Conservation (phyloP, 306 rosid genomes). For the Carpinus fangiana region DNA sequence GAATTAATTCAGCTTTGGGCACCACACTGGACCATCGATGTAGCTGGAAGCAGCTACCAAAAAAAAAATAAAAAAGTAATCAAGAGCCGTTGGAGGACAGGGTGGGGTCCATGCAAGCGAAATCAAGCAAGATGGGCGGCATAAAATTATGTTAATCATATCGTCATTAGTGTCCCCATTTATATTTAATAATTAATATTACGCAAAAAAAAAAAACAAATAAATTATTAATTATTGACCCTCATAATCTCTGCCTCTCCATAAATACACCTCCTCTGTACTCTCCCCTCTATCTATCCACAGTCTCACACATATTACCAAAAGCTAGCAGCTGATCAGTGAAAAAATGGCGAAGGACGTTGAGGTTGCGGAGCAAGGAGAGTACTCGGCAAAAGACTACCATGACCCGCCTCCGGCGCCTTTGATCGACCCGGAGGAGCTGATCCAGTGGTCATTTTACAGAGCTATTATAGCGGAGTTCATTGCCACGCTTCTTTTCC, state of each 20-base stretch:
- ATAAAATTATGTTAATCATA: slow-evolving; percentile 31
- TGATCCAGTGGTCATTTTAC: slow-evolving; percentile 76
- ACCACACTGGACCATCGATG: slow-evolving; percentile 21
- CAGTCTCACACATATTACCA: neutral
- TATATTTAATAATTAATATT: slow-evolving; percentile 14
- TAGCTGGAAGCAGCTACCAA: neutral
- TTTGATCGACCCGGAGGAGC: slow-evolving; percentile 58
- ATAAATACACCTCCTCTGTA: slow-evolving; percentile 56
- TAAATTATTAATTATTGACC: slow-evolving; percentile 23
- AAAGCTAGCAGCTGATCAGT: too few relatives aligned
- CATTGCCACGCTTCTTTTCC: slow-evolving; percentile 88
- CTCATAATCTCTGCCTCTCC: slow-evolving; percentile 31
- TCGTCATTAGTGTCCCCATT: slow-evolving; percentile 12
- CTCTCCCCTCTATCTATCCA: slow-evolving; percentile 11
- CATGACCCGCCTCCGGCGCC: slow-evolving; percentile 87
- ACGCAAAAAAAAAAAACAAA: neutral
- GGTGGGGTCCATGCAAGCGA: slow-evolving; percentile 72
- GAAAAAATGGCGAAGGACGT: slow-evolving; percentile 67
- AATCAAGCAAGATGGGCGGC: slow-evolving; percentile 71
- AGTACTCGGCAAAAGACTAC: slow-evolving; percentile 68
- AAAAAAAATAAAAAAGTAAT: neutral
- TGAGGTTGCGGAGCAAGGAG: slow-evolving; percentile 60
- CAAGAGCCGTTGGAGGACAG: slow-evolving; percentile 48
- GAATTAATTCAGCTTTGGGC: slow-evolving; percentile 16
- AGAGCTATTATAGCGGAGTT: slow-evolving; percentile 87